Evolutionary conservation across 345 rosid genomes (phyloP), one percentile per base, ranked within the genome.

Genomic region (Eucalyptus pumila): DNA sequence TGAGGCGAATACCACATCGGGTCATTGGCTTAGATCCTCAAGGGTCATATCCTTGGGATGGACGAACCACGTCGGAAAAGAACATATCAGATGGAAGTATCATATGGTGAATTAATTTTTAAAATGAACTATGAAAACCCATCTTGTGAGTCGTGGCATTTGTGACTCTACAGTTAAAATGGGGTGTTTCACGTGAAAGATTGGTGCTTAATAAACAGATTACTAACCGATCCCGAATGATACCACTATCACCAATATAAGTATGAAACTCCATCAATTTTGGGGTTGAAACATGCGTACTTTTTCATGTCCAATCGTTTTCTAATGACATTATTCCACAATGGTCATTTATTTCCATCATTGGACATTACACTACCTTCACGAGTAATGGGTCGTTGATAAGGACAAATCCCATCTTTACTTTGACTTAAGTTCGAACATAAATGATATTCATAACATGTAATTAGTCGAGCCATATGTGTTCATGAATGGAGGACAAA

Each of bases 171-270:
- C 10, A 32, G 37, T n/a, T n/a, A 65, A 7, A 65, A 62, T 3
- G 11, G 2, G 0, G 2, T 7, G 40, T n/a, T n/a, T 2, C 5
- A 5, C 2, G 21, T 8, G 40, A n/a, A 65, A 7, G 76, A 14
- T 34, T 4, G 6, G 40, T 65, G 40, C 76, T n/a, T n/a, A 65
- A n/a, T 4, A 14, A 65, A 17, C 6, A 65, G 0, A n/a, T 65
- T 65, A 32, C 21, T 40, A 7, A 8, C 0, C 3, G 21, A 65
- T 32, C 11, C 9, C 2, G 11, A n/a, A 65, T n/a, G 1, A 8
- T 14, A 65, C 5, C 11, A 7, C 21, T 65, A 65, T 65, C 3
- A 3, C 8, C 6, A 2, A 0, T n/a, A 15, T n/a, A 4, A 7
- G 5, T 0, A 14, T 14, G 37, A 65, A 65, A 14, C 40, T 0